Evolutionary conservation across 2,329 filamentous ascomycete genomes (phyloP), one percentile per base, ranked within the genome.

Genomic region (Aspergillus pseudoviridinutans): DNA sequence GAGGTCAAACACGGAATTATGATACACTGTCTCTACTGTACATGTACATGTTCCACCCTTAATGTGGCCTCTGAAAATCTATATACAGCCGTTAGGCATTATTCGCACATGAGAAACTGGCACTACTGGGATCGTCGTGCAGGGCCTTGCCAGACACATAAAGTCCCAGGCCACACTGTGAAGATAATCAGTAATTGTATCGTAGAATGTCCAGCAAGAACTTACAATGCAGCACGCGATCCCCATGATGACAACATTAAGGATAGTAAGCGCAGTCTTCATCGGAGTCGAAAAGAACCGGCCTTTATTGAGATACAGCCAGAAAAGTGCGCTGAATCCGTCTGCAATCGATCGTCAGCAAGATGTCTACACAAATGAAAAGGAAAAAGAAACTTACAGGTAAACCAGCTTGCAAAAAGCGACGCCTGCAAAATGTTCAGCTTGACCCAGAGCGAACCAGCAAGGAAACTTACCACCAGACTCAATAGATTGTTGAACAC

Each of bases 361-460:
- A 47, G 4, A 14, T 62, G 20, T 64, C 54, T 3, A 8, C 56
- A 58, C 49, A 59, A 4, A 56, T 24, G 29, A 14, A 9, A n/a
- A n/a, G 17, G 17, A 27, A 22, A 10, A 24, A n/a, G 12, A 17
- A 41, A 58, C 61, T 57, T 50, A 65, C 61, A 81, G 41, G 82
- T 85, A 69, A 89, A 89, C 86, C 87, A 88, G 53, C 80, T 84
- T 24, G 81, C 83, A 58, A 88, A 87, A 3, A 87, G 71, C 0
- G 85, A 78, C 42, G 75, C 78, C 62, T 68, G 46, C 46, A 4
- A 53, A 53, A 53, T 17, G 14, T 1, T 38, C 32, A 38, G 32
- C 32, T 17, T 17, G 41, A 47, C 6, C 54, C 25, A 17, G 22
- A 49, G 8, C 20, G 1, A 9, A 38, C 14, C 0, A 8, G 17